A percentile compares a stretch with the other conserved stretches of the same genome.
Evolutionary conservation across 2,329 filamentous ascomycete genomes (phyloP).

Genomic region (Colletotrichum euphorbiae): DNA sequence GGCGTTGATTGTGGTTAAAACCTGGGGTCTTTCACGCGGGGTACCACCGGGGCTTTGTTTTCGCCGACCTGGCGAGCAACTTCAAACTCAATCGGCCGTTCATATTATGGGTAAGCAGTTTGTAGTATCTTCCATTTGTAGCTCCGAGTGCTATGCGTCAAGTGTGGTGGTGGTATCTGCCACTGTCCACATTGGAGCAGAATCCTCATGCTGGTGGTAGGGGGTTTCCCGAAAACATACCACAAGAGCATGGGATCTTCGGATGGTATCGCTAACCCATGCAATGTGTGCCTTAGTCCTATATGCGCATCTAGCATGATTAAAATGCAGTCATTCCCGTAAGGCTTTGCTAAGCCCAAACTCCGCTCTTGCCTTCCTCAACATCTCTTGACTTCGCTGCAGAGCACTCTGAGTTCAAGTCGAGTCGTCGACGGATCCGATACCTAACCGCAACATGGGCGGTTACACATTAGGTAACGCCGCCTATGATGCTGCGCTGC

Average conservation of each 20-base stretch:
- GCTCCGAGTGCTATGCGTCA: neutral
- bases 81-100: neutral
- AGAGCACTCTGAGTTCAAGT: no score
- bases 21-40: slow-evolving; percentile 29
- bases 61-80: neutral
- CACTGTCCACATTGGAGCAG: neutral
- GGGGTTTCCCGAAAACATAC: neutral
- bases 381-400: neutral
- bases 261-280: neutral
- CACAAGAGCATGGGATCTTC: slow-evolving; percentile 1
- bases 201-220: neutral
- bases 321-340: slow-evolving; percentile 17
- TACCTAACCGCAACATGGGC: slow-evolving; percentile 49
- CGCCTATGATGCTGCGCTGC: slow-evolving; percentile 63
- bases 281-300: neutral
- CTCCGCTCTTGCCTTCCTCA: neutral
- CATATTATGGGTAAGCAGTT: fast-evolving
- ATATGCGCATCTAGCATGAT: neutral
- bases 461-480: slow-evolving; percentile 50
- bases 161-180: neutral
- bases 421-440: no score
- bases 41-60: neutral
- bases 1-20: slow-evolving; percentile 9
- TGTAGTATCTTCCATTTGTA: neutral
- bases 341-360: neutral